Evolutionary conservation across 768 basidiomycete genomes (phyloP), one percentile per base, ranked within the genome.

Genomic region (Tulasnella sp.): DNA sequence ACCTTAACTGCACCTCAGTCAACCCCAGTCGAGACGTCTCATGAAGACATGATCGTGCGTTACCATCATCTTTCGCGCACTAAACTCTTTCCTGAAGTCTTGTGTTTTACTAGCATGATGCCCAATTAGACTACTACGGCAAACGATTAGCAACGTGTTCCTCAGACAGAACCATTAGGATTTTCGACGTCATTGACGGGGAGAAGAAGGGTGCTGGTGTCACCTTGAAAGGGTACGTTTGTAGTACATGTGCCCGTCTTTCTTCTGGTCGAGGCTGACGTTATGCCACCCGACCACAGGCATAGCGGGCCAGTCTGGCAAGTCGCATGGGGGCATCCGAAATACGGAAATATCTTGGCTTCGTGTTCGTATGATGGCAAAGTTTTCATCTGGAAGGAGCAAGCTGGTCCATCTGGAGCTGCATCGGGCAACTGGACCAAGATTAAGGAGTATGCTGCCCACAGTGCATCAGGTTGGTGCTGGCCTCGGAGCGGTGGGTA

Each of bases 351-450:
- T 81, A 97, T 99, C 83, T 91, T 99, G 76, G 97, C 97, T 39
- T 97, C 95, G n/a, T 97, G 96, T 84, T 98, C 97, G 6, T 99
- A 99, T 85, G 98, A 99, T 83, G 97, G 98, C 71, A 95, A 97
- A 83, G 98, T 98, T 27, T 90, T 98, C 86, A 96, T 99, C 82
- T 99, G 98, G 98, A 98, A 97, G 84, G 97, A 99, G 85, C 93
- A 94, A 84, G 87, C 82, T 42, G 83, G 83, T 24, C 81, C 82
- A 31, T 82, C 86, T 80, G 87, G 87, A 9, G 86, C 88, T 71
- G 84, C 87, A 31, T 83, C 87, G 1, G 90, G 91, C 80, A 90
- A 90, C 1, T 99, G 98, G 98, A 89, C 92, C 68, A 96, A 93
- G 85, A 94, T 98, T 82, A 97, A 98, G 85, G 98, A 99, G 86